Base-by-base conservation (phyloP, 164 flowering plant genomes). In the Sedum album region DNA sequence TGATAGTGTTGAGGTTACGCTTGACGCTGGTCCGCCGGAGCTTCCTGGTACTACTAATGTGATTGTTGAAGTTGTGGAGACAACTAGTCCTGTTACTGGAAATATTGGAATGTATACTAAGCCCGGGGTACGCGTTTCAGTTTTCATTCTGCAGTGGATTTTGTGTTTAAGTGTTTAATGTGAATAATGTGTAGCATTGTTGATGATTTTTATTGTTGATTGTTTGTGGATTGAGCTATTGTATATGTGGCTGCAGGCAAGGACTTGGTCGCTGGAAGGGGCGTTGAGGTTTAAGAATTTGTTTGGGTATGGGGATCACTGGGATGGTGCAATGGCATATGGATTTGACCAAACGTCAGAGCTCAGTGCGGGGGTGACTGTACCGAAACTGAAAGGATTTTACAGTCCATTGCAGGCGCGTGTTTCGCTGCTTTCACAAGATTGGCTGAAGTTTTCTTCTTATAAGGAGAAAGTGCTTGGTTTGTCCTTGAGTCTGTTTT, bases 11-110 rank as follows among this genome's bases (percentile, higher is more conserved):
- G 77, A 68, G 30, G 79, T 93, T 36, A 89, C 88, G 7, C 84
- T 91, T 28, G 98, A 93, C 73, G 70, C 90, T 0, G 98, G 98
- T 13, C 98, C 98, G 14, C 82, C 82, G 61, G 98, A 91, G 82
- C 76, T 91, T 5, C 95, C 96, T 3, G 95, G 86, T 0, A 89
- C 96, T 5, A 70, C 93, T 1, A 93, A 93, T 78, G 93, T 93
- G 18, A 69, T 91, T 30, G 81, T 93, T 35, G 83, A 89, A 62
- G 89, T 93, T 65, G 78, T 71, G 0, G 98, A 93, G 80, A 63
- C 79, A 1, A 72, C 67, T 41, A 86, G 72, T 65, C 87, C 90
- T 0, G 73, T 91, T 26, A 72, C 83, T 18, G 96, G 97, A 1
- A 82, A 87, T 44, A 20, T 86, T 44, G 97, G 97, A 0, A 68